phyloP scores from a whole-genome alignment of 225 moss, liverwort and hornwort species.

The Marchantia polymorpha region DNA sequence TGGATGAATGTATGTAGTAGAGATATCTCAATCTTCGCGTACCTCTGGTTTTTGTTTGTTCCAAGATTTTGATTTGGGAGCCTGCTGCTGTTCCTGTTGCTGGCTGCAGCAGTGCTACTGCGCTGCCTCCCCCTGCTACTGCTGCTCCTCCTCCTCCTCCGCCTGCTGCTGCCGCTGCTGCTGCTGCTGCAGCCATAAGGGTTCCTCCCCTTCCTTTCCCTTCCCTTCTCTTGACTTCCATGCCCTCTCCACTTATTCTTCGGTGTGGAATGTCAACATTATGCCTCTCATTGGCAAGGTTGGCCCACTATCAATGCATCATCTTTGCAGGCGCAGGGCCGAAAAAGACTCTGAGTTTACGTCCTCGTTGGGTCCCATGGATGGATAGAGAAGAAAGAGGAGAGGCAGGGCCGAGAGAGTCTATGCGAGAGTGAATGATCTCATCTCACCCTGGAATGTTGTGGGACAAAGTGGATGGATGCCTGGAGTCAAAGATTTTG shows the following conservation, averaged over 20 bases:
- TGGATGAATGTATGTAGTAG: background rate
- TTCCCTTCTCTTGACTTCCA: background rate
- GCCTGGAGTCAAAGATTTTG: slow-evolving; percentile 12
- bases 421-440: background rate
- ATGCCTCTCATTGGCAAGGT: background rate
- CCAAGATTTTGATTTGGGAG: background rate
- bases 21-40: background rate
- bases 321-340: background rate
- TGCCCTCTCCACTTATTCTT: background rate
- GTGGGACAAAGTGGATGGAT: background rate
- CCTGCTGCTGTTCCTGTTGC: background rate
- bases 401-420: background rate
- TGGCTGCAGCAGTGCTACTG: no score
- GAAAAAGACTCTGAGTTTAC: background rate
- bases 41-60: background rate
- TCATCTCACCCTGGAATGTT: slow-evolving; percentile 6
- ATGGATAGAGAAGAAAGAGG: background rate
- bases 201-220: background rate
- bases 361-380: background rate
- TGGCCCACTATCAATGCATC: background rate
- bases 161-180: background rate
- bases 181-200: background rate
- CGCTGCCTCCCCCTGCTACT: background rate
- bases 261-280: background rate
- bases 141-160: background rate